phyloP scores from a whole-genome alignment of 2,329 filamentous ascomycete genomes.

The Amphichorda felina region DNA sequence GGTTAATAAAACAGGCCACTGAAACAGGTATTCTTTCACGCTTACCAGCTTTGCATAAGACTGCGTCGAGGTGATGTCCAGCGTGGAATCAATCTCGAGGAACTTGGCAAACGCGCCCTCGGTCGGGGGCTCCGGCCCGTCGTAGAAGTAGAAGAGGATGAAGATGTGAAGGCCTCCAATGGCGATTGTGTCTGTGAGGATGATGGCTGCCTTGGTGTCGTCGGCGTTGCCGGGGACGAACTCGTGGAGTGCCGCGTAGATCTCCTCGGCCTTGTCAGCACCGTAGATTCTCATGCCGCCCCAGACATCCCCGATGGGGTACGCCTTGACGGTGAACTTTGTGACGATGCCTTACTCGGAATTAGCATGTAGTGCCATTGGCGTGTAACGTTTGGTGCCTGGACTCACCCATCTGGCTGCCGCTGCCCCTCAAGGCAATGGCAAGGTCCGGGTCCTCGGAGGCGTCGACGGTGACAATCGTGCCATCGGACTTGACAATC shows the following conservation, averaged over 20 bases:
- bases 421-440: constrained; percentile 14
- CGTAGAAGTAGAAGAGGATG: constrained; percentile 21
- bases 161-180: constrained; percentile 9
- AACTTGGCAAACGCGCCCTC: constrained; percentile 14
- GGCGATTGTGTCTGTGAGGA: constrained; percentile 12
- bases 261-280: constrained; percentile 10
- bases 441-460: constrained; percentile 10
- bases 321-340: constrained; percentile 16
- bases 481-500: constrained; percentile 12
- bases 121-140: constrained; percentile 16
- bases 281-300: constrained; percentile 22
- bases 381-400: too few species aligned
- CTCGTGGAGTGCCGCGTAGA: constrained; percentile 19
- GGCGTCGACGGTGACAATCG: constrained; percentile 13
- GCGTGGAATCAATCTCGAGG: constrained; percentile 12
- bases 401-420: constrained; percentile 16
- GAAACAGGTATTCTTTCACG: too few species aligned
- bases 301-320: constrained; percentile 22
- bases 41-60: constrained; percentile 20
- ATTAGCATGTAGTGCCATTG: too few species aligned
- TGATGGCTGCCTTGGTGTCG: constrained; percentile 17
- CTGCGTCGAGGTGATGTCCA: constrained; percentile 11
- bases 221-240: constrained; percentile 13
- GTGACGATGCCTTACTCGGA: constrained; percentile 22
- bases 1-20: too few species aligned